Conservation (phyloP, 495 filamentous ascomycete genomes). For the Trichoderma gamsii region DNA sequence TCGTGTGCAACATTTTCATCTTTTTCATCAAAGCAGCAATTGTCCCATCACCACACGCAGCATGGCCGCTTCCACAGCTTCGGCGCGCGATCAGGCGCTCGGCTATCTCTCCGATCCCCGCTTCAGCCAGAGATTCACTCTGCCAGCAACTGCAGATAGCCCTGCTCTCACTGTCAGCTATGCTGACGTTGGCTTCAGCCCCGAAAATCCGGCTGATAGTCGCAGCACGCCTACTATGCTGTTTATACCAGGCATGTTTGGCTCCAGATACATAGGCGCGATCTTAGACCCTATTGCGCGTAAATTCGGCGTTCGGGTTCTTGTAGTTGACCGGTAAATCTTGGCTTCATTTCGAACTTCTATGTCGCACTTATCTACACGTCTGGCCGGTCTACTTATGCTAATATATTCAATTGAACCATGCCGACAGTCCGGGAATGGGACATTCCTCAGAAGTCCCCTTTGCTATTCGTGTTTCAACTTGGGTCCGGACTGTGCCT, state of each 20-base stretch:
- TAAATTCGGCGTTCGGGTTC: neutral
- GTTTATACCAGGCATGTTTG: slow-evolving; percentile 1
- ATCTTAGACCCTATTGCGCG: neutral
- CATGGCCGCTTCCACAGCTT: neutral
- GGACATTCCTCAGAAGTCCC: neutral
- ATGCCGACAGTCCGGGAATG: neutral
- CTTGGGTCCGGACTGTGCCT: neutral
- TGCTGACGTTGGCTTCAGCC: neutral
- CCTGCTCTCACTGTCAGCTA: slow-evolving; percentile 2
- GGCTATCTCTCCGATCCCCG: neutral
- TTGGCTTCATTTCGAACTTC: neutral
- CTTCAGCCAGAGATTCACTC: neutral
- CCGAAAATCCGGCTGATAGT: neutral
- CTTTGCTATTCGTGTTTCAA: neutral
- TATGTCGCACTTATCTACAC: neutral
- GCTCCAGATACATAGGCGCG: neutral
- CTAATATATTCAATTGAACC: neutral
- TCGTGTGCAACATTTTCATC: neutral
- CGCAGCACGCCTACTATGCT: neutral
- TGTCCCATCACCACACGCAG: neutral
- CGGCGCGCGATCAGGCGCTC: slow-evolving; percentile 9
- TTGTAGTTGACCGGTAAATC: neutral
- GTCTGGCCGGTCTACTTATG: neutral
- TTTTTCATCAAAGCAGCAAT: too few relatives aligned
- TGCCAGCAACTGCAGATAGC: neutral